Evolutionary conservation across 805 yeast genomes (phyloP).

Genomic region (Ogataea pini): DNA sequence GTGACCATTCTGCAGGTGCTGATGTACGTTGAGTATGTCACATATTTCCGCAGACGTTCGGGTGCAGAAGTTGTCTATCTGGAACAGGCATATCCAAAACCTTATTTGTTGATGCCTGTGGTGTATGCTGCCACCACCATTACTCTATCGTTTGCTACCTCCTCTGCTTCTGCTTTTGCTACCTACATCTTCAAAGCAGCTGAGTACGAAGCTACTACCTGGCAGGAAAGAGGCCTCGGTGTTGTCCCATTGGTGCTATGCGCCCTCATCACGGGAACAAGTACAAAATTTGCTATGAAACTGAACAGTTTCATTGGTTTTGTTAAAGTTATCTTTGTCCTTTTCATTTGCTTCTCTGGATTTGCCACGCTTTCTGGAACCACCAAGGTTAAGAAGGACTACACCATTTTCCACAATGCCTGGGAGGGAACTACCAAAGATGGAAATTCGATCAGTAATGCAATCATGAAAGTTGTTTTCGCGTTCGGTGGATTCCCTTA

Average conservation of each 20-base stretch:
- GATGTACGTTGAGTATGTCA: constrained; percentile 43
- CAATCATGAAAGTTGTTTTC: constrained; percentile 46
- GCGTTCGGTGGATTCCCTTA: constrained; percentile 44
- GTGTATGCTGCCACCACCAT: constrained; percentile 71
- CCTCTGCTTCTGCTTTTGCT: constrained; percentile 79
- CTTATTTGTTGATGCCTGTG: constrained; percentile 65
- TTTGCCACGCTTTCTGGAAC: constrained; percentile 84
- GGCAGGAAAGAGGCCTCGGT: constrained; percentile 80
- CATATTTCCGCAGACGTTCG: constrained; percentile 55
- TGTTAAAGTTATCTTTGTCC: constrained; percentile 68
- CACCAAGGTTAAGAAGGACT: constrained; percentile 35
- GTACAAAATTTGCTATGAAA: constrained; percentile 65
- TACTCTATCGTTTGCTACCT: constrained; percentile 83
- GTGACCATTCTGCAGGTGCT: constrained; percentile 40
- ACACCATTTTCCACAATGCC: constrained; percentile 36
- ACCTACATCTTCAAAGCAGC: constrained; percentile 77
- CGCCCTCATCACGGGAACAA: constrained; percentile 59
- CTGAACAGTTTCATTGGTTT: constrained; percentile 67
- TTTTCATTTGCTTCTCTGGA: constrained; percentile 73
- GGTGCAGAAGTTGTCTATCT: constrained; percentile 87
- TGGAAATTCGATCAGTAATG: constrained; percentile 44
- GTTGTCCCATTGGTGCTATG: constrained; percentile 73
- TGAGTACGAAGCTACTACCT: constrained; percentile 61
- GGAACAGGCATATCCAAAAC: constrained; percentile 68
- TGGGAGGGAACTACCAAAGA: constrained; percentile 43